These are phyloP conservation scores for Kuraishia ogatae DNA, from an alignment of 805 yeast genomes.

Conservation along the genomic window DNA sequence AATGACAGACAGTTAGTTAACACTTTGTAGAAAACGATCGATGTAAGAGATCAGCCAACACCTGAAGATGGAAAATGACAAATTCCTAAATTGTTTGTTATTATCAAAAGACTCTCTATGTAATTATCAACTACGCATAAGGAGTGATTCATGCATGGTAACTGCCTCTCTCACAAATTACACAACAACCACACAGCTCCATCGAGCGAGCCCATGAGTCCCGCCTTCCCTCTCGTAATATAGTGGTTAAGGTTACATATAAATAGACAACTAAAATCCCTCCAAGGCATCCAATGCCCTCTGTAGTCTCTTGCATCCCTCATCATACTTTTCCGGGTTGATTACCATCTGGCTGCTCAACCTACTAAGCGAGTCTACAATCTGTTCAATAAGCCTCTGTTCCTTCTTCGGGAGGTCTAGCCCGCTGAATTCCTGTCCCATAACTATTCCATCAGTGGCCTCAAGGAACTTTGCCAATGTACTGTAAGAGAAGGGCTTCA, in stretches of 20 bases:
- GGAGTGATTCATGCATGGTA: too few relatives aligned
- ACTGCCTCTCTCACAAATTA: too few relatives aligned
- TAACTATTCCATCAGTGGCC: constrained; percentile 52
- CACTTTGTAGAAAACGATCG: too few relatives aligned
- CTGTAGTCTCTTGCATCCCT: constrained; percentile 72
- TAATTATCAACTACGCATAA: too few relatives aligned
- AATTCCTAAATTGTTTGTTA: too few relatives aligned
- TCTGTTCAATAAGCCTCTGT: constrained; percentile 71
- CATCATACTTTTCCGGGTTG: constrained; percentile 72
- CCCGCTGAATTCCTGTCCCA: constrained; percentile 65
- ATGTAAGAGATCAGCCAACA: too few relatives aligned
- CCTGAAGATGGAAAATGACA: too few relatives aligned
- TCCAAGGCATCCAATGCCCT: constrained; percentile 81
- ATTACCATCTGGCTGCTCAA: constrained; percentile 86
- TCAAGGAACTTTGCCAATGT: constrained; percentile 43
- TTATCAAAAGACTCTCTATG: too few relatives aligned
- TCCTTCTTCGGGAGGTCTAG: constrained; percentile 70
- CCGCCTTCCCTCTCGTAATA: too few relatives aligned
- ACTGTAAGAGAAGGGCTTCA: constrained; percentile 26
- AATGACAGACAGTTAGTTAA: background rate
- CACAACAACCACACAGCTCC: too few relatives aligned
- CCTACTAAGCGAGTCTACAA: constrained; percentile 77
- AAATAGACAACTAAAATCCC: constrained; percentile 38
- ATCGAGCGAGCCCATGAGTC: too few relatives aligned
- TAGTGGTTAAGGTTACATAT: too few relatives aligned